These are phyloP conservation scores for Chytridium lagenaria DNA, from an alignment of 371 early-diverging fungal species.

Conservation along the genomic window DNA sequence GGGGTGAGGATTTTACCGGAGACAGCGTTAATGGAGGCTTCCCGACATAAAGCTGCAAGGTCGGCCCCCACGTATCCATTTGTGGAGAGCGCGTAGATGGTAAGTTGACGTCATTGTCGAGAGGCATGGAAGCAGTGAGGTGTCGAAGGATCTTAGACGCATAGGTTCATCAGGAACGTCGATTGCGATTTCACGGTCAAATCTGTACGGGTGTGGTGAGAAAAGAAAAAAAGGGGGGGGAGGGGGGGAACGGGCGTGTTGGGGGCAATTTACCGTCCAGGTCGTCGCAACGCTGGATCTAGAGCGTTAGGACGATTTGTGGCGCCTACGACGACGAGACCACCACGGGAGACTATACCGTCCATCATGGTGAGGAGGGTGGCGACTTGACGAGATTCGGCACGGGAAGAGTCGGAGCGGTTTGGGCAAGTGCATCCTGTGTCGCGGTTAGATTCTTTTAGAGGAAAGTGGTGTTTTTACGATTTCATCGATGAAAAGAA, in stretches of 20 bases:
- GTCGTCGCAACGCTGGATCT: constrained; percentile 97
- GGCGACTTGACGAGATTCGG: constrained; percentile 93
- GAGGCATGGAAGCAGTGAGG: constrained; percentile 63
- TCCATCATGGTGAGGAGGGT: constrained; percentile 98
- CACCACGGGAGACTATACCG: constrained; percentile 68
- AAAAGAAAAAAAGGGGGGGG: not conserved
- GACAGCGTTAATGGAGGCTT: constrained; percentile 55
- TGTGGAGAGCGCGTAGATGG: constrained; percentile 75
- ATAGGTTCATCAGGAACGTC: constrained; percentile 74
- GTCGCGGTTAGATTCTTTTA: not conserved
- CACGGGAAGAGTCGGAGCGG: constrained; percentile 75
- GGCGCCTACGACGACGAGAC: constrained; percentile 91
- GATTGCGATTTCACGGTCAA: constrained; percentile 92
- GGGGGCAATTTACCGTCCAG: constrained; percentile 77
- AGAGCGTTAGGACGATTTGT: constrained; percentile 99
- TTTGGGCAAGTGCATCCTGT: constrained; percentile 91
- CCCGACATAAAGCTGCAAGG: constrained; percentile 78
- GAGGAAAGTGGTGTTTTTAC: constrained; percentile 46
- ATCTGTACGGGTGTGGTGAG: constrained; percentile 52
- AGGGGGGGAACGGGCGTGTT: too few species aligned
- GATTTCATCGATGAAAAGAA: constrained; percentile 99
- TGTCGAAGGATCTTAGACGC: constrained; percentile 68
- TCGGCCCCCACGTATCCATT: constrained; percentile 99
- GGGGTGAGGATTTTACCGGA: not conserved
- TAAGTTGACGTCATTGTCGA: constrained; percentile 58